These are phyloP conservation scores for Aspergillus ochraceoroseus DNA, from an alignment of 2,329 filamentous ascomycete species.

Conservation along the genomic window DNA sequence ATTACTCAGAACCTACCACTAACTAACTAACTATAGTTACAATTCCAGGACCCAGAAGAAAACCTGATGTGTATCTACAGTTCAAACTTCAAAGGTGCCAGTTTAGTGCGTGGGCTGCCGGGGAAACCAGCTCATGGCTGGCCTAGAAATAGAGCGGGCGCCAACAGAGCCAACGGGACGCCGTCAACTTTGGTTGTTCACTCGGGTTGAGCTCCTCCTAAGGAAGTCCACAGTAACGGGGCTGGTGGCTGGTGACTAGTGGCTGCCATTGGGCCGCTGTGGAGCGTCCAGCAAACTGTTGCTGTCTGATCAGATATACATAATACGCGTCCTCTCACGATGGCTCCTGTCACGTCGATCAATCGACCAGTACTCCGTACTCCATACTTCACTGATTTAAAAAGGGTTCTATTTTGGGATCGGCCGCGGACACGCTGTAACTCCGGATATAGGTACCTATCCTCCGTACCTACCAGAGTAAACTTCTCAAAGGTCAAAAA, in stretches of 20 bases:
- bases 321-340: background rate
- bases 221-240: background rate
- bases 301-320: background rate
- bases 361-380: constrained; percentile 1
- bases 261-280: background rate
- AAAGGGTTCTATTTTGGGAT: constrained; percentile 4
- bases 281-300: background rate
- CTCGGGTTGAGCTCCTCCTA: no score
- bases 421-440: no score
- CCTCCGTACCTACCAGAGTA: no score
- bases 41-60: no score
- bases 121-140: constrained; percentile 13
- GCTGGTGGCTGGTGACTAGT: background rate
- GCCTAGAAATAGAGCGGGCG: constrained; percentile 10
- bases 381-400: no score
- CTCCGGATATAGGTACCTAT: no score
- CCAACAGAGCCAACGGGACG: constrained; percentile 10
- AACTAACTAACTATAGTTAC: no score
- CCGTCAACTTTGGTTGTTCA: no score
- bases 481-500: no score
- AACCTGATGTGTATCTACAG: constrained; percentile 5
- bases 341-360: constrained; percentile 2
- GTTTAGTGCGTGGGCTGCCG: constrained; percentile 16
- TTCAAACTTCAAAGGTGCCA: background rate
- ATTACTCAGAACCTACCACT: no score